Evolutionary conservation across 2,329 filamentous ascomycete genomes (phyloP).

Genomic region (Fusarium euwallaceae): DNA sequence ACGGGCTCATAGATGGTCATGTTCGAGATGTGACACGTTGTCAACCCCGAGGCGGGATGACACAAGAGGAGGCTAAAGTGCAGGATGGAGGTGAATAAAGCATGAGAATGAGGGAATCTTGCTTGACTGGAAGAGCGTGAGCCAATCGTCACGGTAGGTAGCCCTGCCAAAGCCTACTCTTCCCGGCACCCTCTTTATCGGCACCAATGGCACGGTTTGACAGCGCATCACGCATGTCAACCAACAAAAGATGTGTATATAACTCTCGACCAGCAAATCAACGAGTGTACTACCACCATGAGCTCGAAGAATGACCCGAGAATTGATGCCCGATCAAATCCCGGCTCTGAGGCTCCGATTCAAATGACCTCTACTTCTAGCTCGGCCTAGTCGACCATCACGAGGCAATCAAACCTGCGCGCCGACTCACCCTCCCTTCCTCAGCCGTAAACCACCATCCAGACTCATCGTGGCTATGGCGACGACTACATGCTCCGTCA

Average conservation of each 20-base stretch:
- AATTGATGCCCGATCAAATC: conserved; percentile 13
- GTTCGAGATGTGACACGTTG: conserved; percentile 23
- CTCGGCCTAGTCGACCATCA: background rate
- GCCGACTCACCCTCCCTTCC: background rate
- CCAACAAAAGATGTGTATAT: background rate
- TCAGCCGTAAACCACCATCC: background rate
- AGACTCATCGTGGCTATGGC: conserved; percentile 36
- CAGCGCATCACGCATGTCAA: conserved; percentile 20
- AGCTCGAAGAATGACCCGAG: background rate
- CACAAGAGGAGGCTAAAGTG: background rate
- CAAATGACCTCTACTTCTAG: background rate
- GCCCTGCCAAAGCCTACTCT: background rate
- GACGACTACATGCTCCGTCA: conserved; percentile 37
- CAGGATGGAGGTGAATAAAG: background rate
- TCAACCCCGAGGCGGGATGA: background rate
- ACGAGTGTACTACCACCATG: rapidly evolving
- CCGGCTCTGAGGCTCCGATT: background rate
- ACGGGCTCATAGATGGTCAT: conserved; percentile 11
- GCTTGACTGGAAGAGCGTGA: background rate
- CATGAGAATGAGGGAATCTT: background rate
- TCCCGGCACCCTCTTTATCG: too few species aligned
- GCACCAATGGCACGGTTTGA: background rate
- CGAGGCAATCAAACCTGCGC: background rate
- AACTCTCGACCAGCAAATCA: conserved; percentile 6
- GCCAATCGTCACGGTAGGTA: conserved; percentile 15